Conservation (phyloP, 768 basidiomycete genomes). For the Galerina marginata region DNA sequence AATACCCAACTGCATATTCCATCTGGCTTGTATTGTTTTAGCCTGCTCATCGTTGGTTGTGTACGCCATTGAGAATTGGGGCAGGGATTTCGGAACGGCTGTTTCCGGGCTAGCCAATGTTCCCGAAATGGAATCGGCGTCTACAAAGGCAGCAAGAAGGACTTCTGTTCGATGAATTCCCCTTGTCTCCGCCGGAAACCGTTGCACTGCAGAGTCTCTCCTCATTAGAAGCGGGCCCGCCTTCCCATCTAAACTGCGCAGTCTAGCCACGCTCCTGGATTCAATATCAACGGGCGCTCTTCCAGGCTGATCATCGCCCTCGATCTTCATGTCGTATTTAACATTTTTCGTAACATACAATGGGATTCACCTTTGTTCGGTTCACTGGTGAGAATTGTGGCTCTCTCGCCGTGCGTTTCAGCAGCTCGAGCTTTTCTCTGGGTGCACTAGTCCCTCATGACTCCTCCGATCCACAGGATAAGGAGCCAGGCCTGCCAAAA, state of each 20-base stretch:
- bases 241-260: neutral
- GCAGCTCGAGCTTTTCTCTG: conserved; percentile 10
- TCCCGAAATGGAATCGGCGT: conserved; percentile 3
- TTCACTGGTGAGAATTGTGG: neutral
- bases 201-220: neutral
- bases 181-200: conserved; percentile 24
- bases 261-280: too few species aligned
- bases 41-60: too few species aligned
- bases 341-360: conserved; percentile 20
- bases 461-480: conserved; percentile 17
- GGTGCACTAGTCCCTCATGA: conserved; percentile 11
- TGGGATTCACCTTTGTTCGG: conserved; percentile 18
- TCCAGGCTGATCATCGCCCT: conserved; percentile 19
- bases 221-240: conserved; percentile 25
- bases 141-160: conserved; percentile 8
- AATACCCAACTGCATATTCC: too few species aligned
- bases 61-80: too few species aligned
- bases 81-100: too few species aligned
- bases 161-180: conserved; percentile 29
- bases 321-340: conserved; percentile 2
- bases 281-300: too few species aligned
- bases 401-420: conserved; percentile 11
- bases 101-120: too few species aligned
- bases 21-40: too few species aligned
- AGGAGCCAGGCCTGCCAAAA: conserved; percentile 16